Base-by-base conservation (phyloP, 139 green algal genomes). In the Closterium sp. region DNA sequence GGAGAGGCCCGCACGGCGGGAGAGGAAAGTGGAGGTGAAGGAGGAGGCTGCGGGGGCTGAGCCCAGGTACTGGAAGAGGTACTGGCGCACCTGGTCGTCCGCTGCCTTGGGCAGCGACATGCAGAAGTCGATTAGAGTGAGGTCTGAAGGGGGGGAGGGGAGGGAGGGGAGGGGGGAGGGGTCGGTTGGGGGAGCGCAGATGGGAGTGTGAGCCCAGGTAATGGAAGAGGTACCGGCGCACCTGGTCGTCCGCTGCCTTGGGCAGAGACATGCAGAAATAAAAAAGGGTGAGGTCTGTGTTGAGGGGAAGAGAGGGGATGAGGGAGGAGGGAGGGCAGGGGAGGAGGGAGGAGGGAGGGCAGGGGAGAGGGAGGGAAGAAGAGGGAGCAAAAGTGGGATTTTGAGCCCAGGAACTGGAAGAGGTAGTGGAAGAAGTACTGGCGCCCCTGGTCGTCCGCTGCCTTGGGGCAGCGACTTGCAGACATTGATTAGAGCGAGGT, bases 241-340 rank as follows among this genome's bases (percentile, higher is more conserved):
- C 91, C 36, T 93, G 55, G 12, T 76, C 55, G 55, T 76, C 91
- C 5, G 23, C 16, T 35, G 91, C 38, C 19, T 90, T 90, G n/a
- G 91, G 88, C 4, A 94, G 83, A n/a, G 88, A 90, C 88, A 94
- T 93, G 64, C 91, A 94, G 88, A 94, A 94, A 8, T 94, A 33
- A 28, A 94, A 36, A 2, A 94, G 88, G 1, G 91, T 94, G 38
- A 94, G n/a, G 84, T 94, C 91, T 94, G 91, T 43, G 6, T 28
- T 5, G 28, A 84, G 6, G 28, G 4, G 5, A 7, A 25, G 16
- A 89, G n/a, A 7, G 8, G 30, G 38, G 38, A n/a, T n/a, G n/a
- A n/a, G 38, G 19, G 38, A 12, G 38, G 4, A 66, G 0, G 38
- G 3, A 66, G 38, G 33, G 33, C 25, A 19, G n/a, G 88, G 3